Evolutionary conservation across 495 filamentous ascomycete species (phyloP).

Genomic region (Oidiodendron maius): DNA sequence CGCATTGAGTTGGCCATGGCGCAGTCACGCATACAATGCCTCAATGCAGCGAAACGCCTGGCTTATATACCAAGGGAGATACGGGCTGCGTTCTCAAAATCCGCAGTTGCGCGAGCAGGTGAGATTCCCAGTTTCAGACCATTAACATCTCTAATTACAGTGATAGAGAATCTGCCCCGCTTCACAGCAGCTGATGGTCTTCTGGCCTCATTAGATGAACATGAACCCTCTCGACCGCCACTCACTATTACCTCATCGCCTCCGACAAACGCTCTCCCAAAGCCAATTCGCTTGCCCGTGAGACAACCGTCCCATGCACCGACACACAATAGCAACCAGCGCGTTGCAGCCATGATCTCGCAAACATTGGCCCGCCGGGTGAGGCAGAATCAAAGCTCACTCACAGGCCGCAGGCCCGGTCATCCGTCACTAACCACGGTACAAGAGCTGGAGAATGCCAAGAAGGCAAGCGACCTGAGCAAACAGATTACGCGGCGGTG

Average conservation of each 20-base stretch:
- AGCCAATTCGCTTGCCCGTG: not conserved
- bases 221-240: not conserved
- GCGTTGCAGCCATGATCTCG: not conserved
- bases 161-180: conserved; percentile 2
- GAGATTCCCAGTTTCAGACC: not conserved
- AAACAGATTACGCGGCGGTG: conserved; percentile 50
- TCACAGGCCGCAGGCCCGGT: not conserved
- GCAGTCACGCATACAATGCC: conserved; percentile 21
- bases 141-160: conserved; percentile 7
- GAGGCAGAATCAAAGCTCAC: not conserved
- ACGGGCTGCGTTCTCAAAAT: conserved; percentile 20
- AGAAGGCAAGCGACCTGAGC: conserved; percentile 7
- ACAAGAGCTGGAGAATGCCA: conserved; percentile 27
- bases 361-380: not conserved
- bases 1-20: conserved; percentile 7
- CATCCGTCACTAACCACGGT: not conserved
- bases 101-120: conserved; percentile 9
- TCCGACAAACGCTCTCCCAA: not conserved
- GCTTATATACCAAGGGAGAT: not conserved
- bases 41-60: conserved; percentile 13
- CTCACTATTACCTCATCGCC: not conserved
- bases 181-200: not conserved
- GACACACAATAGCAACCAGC: not conserved
- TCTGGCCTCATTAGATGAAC: not conserved
- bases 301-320: not conserved